Base-by-base conservation (phyloP, 2,329 filamentous ascomycete genomes). In the Bretziella fagacearum region DNA sequence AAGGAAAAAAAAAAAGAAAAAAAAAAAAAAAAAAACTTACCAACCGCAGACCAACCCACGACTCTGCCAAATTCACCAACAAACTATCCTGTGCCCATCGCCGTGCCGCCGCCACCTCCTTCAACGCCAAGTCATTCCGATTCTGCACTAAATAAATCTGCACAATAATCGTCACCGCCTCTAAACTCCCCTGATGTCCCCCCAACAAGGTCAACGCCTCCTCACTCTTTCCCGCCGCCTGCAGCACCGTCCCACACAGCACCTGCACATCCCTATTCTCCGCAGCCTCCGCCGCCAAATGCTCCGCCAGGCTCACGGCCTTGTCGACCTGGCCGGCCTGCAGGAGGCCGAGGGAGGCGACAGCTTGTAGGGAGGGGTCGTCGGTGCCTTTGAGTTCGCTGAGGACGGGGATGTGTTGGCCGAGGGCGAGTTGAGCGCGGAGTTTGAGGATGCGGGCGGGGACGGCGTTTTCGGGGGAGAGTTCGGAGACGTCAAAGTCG, bases 61-160 rank as follows among this genome's bases (percentile, higher is more conserved):
- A 84, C 65, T 98, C 91, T 6, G 87, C 87, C 54, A 98, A 65
- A 63, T 98, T 96, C 54, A 96, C 84, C 43, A 96, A 69, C 32
- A 96, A 67, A 55, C 81, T 93, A 60, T 96, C 91, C 64, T 98
- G 89, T 6, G 89, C 91, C 84, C 89, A 96, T 63, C 84, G 76
- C 60, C 87, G 77, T 29, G 91, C 91, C 29, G 81, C 77, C 44
- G 78, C 69, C 30, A 93, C 86, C 65, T 95, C 89, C 64, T 94
- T 94, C 10, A 86, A 57, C 1, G 91, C 91, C 42, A 95, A 75
- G 61, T 96, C 89, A 56, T 81, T 81, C 55, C 89, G 77, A 68
- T 95, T 95, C 60, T 94, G 85, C 55, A 84, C 74, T 7, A 96
- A 77, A 59, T 95, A 81, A 55, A 96, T 93, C 62, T 98, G 89